phyloP scores from a whole-genome alignment of 805 yeast genomes.

The Ogataea thermomethanolica region DNA sequence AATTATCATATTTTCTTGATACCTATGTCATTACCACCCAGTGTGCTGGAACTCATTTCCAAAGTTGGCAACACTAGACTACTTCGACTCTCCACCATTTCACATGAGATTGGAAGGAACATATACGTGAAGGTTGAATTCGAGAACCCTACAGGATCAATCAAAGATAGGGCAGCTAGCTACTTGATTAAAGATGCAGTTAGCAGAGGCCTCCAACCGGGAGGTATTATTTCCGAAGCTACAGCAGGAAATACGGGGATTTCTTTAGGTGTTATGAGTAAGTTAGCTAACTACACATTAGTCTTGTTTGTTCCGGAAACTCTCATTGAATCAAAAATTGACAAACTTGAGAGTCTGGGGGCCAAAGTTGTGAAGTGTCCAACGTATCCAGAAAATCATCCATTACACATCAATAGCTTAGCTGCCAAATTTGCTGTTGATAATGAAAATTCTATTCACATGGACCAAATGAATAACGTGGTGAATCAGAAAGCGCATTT shows the following conservation, averaged over 20 bases:
- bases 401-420: not conserved
- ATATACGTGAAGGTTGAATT: not conserved
- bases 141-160: not conserved
- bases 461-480: not conserved
- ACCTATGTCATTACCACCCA: not conserved
- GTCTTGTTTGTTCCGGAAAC: not conserved
- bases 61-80: not conserved
- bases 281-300: not conserved
- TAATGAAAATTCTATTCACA: not conserved
- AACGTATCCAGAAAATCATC: not conserved
- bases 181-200: not conserved
- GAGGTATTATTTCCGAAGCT: not conserved
- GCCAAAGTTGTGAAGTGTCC: not conserved
- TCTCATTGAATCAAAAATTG: not conserved
- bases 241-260: conserved; percentile 1
- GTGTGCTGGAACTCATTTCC: not conserved
- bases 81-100: not conserved
- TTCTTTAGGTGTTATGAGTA: not conserved
- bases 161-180: not conserved
- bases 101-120: not conserved
- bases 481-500: conserved; percentile 1
- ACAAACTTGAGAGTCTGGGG: not conserved
- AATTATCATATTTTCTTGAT: too few species aligned
- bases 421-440: not conserved
- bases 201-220: not conserved